Evolutionary conservation across 176 grass and related monocot genomes (phyloP), one percentile per base, ranked within the genome.

Genomic region (Melocanna baccifera): DNA sequence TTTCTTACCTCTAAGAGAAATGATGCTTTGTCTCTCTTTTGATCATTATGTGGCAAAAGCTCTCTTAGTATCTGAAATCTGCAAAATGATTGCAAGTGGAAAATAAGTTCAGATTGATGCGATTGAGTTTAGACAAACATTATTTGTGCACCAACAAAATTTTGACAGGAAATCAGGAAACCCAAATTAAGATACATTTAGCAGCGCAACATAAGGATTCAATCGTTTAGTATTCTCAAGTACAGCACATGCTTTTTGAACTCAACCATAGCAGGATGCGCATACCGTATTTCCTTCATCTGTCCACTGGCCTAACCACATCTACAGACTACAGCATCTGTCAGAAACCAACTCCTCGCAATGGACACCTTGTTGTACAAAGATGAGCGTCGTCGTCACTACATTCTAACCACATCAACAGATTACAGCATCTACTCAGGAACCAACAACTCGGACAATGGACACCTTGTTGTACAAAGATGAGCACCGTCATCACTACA

Each of bases 41-140:
- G 92, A 95, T 98, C 92, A 75, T 90, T 98, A 76, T 95, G 91
- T 1, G 95, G 95, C 62, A 98, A 91, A 51, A 98, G 83, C 52
- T 98, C 95, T 82, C 95, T 91, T 34, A 98, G 91, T 80, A 98
- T 88, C 87, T 98, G 95, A 93, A 98, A 98, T 85, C 95, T 98
- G 85, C 62, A 88, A 40, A 61, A 66, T 13, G 34, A 69, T 72
- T 40, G 28, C 1, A 68, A 77, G 36, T 20, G 9, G 11, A 70
- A 88, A 75, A 53, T 82, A 19, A 71, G 55, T 23, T 45, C 20
- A 39, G 53, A 42, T 63, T 3, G 4, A 63, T 51, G 28, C 32
- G 36, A 39, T 41, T 8, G 46, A 45, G 40, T 59, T 45, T 36
- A 9, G 36, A 36, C 12, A 67, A 23, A 45, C 2, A 5, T 75